Conservation (phyloP, 305 asterid genomes). For the Rubia balearica region DNA sequence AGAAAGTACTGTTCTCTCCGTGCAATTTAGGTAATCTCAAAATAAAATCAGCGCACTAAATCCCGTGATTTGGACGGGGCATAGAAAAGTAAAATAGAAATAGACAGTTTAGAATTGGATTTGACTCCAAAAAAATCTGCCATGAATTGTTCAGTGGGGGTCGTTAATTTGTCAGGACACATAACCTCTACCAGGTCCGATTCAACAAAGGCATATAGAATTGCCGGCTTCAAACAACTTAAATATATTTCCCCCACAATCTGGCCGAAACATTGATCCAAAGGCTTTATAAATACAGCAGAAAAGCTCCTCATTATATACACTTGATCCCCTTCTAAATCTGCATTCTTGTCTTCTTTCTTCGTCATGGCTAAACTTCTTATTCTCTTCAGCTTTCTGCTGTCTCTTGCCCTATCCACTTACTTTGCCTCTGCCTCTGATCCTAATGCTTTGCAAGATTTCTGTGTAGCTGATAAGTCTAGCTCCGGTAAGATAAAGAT, state of each 20-base stretch:
- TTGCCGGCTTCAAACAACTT: conserved; percentile 1
- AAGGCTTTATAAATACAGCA: not conserved
- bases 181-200: not conserved
- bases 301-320: not conserved
- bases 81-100: no score
- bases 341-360: not conserved
- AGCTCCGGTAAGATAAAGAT: not conserved
- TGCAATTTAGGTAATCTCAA: no score
- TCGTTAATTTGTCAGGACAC: not conserved
- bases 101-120: not conserved
- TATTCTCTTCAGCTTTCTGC: conserved; percentile 6
- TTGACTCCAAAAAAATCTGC: not conserved
- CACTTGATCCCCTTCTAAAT: no score
- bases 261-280: not conserved
- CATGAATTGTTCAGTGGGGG: not conserved
- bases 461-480: conserved; percentile 1
- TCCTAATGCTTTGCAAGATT: conserved; percentile 5
- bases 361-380: not conserved
- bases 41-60: no score
- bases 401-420: not conserved
- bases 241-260: not conserved
- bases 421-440: conserved; percentile 3
- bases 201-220: not conserved
- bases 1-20: no score
- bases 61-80: not conserved